A percentile compares a stretch with the other conserved stretches of the same genome.
Evolutionary conservation across 2,329 filamentous ascomycete species (phyloP).

Genomic region (Ascochyta pisi): DNA sequence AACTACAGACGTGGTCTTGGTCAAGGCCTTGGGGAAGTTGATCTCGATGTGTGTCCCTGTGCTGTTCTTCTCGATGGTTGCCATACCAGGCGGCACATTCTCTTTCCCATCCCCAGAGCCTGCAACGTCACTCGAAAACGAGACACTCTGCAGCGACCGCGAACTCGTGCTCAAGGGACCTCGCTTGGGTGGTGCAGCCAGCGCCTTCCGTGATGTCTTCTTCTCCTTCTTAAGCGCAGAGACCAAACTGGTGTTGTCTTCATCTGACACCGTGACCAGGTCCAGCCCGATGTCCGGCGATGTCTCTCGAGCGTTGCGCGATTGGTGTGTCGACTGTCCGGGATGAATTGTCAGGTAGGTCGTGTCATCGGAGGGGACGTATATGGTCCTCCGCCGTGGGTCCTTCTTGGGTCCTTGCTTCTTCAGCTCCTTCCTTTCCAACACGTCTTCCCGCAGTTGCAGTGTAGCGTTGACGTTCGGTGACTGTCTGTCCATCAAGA

Average conservation of each 20-base stretch:
- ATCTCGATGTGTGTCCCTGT: slow-evolving; percentile 39
- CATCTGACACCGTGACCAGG: slow-evolving; percentile 48
- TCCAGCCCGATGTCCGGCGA: slow-evolving; percentile 49
- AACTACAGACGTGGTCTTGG: slow-evolving; percentile 28
- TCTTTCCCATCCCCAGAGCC: slow-evolving; percentile 67
- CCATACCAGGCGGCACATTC: slow-evolving; percentile 63
- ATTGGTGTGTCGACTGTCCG: slow-evolving; percentile 46
- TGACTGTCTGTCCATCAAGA: slow-evolving; percentile 35
- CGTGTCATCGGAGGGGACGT: slow-evolving; percentile 59
- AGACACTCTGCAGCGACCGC: slow-evolving; percentile 50
- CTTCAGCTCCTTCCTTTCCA: slow-evolving; percentile 42
- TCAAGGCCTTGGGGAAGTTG: slow-evolving; percentile 39
- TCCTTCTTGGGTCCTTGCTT: slow-evolving; percentile 48
- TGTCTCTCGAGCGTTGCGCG: slow-evolving; percentile 37
- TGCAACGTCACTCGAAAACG: slow-evolving; percentile 54
- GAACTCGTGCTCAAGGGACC: slow-evolving; percentile 57
- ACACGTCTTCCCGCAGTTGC: slow-evolving; percentile 37
- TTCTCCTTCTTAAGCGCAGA: slow-evolving; percentile 43
- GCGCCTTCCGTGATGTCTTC: slow-evolving; percentile 48
- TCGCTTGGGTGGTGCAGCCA: slow-evolving; percentile 57
- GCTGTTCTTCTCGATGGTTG: slow-evolving; percentile 35
- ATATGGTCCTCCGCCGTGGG: slow-evolving; percentile 57
- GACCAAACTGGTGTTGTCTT: slow-evolving; percentile 42
- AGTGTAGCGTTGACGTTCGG: slow-evolving; percentile 39
- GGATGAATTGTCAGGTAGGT: slow-evolving; percentile 61